Base-by-base conservation (phyloP, 2,329 filamentous ascomycete genomes). In the Fusarium algeriense region DNA sequence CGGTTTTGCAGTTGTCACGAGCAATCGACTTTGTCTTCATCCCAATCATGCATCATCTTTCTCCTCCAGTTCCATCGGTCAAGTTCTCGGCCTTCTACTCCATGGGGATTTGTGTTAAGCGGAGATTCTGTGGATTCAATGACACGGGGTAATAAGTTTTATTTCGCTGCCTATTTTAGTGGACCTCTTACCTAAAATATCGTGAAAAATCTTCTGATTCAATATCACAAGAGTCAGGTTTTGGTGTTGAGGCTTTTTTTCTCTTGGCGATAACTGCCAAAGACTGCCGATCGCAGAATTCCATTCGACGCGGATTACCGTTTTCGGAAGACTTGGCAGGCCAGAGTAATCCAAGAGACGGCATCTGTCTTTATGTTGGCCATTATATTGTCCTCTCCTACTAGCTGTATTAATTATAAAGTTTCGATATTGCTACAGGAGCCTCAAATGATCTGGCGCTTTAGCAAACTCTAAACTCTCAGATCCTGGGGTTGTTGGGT, bases 121-220 rank as follows among this genome's bases (percentile, higher is more conserved):
- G 56, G 63, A 67, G 56, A 4, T 3, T 37, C 5, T 38, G 60
- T 60, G 55, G 54, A 50, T 50, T 30, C 11, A 14, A 6, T 55
- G 40, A 41, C 28, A 56, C 34, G 63, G 63, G 64, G 63, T 56
- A 46, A 32, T 19, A 35, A 35, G 34, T 43, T 67, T 67, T 67
- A 67, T 67, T 40, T 53, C 23, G 64, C 23, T 67, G 64, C 64
- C 63, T 67, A 56, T 50, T 67, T 43, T 15, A 41, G 63, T 56
- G 64, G 64, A 19, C 1, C 3, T 11, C 26, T 26, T 20, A 23
- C 28, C 19, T 37, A 37, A 38, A 34, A 35, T 15, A n/a, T 14
- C 15, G 38, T 44, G 44, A 50, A 60, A 60, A 60, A 17, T 66
- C 45, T 60, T 52, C 45, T 49, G 46, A 48, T n/a, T 10, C 10